phyloP scores from a whole-genome alignment of 2,329 filamentous ascomycete species.

The Neocucurbitaria cava region DNA sequence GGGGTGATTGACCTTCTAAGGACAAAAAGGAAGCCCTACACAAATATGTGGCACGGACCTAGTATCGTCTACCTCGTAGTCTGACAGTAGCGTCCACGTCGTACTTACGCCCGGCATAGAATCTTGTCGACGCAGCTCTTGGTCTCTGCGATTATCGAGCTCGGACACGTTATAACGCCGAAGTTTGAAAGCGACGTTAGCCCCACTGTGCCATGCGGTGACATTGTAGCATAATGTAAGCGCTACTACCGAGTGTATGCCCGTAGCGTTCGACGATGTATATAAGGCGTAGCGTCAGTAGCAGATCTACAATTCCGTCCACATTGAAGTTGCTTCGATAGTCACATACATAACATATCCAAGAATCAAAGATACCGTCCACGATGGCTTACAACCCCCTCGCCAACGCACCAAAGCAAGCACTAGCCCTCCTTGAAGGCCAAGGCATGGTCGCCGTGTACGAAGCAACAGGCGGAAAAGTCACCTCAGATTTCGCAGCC shows the following conservation, averaged over 20 bases:
- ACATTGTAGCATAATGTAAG: neutral
- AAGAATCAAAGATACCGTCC: neutral
- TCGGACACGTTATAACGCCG: neutral
- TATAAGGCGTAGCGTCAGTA: neutral
- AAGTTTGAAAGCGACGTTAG: neutral
- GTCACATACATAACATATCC: neutral
- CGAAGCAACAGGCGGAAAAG: conserved; percentile 36
- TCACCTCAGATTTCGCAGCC: conserved; percentile 33
- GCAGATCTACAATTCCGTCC: neutral
- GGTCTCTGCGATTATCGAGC: neutral
- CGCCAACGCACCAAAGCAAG: conserved; percentile 29
- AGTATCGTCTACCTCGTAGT: neutral
- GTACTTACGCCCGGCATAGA: neutral
- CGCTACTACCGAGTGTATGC: neutral
- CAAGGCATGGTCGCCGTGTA: conserved; percentile 36
- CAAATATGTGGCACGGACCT: neutral
- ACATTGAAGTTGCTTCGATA: too few species aligned
- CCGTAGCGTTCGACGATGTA: neutral
- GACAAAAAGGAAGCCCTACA: neutral
- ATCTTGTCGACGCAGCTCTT: neutral
- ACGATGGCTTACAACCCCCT: conserved; percentile 21
- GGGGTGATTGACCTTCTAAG: neutral
- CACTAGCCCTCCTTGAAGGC: conserved; percentile 28
- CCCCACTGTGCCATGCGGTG: neutral
- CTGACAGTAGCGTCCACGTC: neutral